Evolutionary conservation across 2,329 filamentous ascomycete species (phyloP).

Genomic region (Scortechinia acanthostroma): DNA sequence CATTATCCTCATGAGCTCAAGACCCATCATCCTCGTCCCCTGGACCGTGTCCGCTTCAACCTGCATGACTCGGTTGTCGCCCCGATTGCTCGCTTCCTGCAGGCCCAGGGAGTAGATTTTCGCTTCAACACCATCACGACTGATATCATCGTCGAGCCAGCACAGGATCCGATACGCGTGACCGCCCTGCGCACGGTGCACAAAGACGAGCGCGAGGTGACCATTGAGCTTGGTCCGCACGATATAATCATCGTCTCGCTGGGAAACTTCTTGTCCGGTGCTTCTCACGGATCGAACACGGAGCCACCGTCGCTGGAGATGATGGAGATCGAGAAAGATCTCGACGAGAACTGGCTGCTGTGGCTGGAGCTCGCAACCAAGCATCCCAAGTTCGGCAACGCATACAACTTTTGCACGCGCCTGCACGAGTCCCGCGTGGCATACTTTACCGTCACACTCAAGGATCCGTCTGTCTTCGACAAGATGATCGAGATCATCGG

Average conservation of each 20-base stretch:
- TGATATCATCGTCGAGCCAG: not conserved
- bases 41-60: conserved; percentile 16
- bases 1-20: conserved; percentile 16
- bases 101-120: conserved; percentile 14
- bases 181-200: not conserved
- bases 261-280: not conserved
- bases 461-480: conserved; percentile 17
- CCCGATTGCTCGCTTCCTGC: conserved; percentile 14
- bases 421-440: conserved; percentile 20
- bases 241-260: not conserved
- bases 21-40: conserved; percentile 10
- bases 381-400: conserved; percentile 21
- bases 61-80: conserved; percentile 17
- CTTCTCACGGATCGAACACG: not conserved
- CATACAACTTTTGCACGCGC: conserved; percentile 25
- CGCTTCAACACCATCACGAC: conserved; percentile 9
- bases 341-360: conserved; percentile 24
- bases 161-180: not conserved
- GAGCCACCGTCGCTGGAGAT: not conserved
- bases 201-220: conserved; percentile 7
- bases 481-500: conserved; percentile 13
- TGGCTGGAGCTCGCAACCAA: conserved; percentile 14
- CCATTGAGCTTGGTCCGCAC: conserved; percentile 2
- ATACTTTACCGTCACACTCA: conserved; percentile 25
- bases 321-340: conserved; percentile 11